Evolutionary conservation across 768 basidiomycete species (phyloP), one percentile per base, ranked within the genome.

Genomic region (Tephrocybe sp.): DNA sequence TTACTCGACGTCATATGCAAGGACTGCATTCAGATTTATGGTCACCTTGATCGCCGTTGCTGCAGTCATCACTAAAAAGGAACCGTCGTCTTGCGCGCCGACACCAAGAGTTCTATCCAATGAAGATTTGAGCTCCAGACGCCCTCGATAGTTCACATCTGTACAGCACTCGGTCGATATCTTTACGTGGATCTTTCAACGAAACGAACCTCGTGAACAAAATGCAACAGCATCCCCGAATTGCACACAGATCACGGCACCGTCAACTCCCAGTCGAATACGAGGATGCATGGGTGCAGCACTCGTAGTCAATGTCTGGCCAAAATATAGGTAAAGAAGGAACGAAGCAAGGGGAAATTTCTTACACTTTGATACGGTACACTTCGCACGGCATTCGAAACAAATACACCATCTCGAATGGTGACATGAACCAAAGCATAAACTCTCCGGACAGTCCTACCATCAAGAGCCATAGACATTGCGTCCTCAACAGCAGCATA

Each of bases 301-400:
- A 31, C 82, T 84, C 50, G 75, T 73, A 24, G 25, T 45, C 44
- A 80, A 78, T 18, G 80, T 86, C 88, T 88, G 51, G 12, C 15
- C 25, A 33, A 27, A 19, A 23, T 34, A 50, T 27, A n/a, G 42
- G 21, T 48, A 39, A 42, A 27, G 21, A 2, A 40, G 25, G 23
- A 11, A 16, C 25, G 36, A 16, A 6, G 19, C 4, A 13, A 18
- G 11, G 37, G 11, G 45, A 18, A 10, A 12, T 16, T n/a, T 69
- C 83, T 58, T 57, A 91, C 88, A 50, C 82, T 83, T 64, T 90
- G 84, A 59, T 90, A 91, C 6, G 89, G 89, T 10, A 91, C 82
- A 27, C 70, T 72, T 34, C 71, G 76, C 30, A 86, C 67, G 15
- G 69, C 70, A 27, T 76, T 64, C 12, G 84, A 73, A 21, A 64